Base-by-base conservation (phyloP, 495 filamentous ascomycete genomes). In the Hamigera avellanea region DNA sequence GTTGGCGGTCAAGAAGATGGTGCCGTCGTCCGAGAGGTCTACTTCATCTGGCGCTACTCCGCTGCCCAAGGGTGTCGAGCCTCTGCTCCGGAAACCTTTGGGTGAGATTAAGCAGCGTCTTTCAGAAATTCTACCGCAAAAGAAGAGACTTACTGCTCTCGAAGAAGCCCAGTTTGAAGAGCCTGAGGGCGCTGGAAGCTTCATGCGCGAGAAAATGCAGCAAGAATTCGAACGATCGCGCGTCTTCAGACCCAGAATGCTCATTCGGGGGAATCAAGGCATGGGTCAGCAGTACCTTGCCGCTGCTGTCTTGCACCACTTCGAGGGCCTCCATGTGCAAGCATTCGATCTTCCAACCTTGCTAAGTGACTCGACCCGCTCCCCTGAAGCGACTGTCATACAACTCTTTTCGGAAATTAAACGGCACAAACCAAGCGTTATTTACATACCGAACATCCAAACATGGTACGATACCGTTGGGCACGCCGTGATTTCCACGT, bases 271-370 rank as follows among this genome's bases (percentile, higher is more conserved):
- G 8, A 39, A 64, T 7, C 69, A 72, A 19, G 91, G 91, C 1
- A 95, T 96, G 89, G 91, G 91, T 1, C 91, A 98, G 61, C 75
- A 81, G 37, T 95, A 98, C 49, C 64, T 98, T 35, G 81, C 84
- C 14, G 75, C 72, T n/a, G 91, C 91, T 21, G 59, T 95, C 26
- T 58, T 96, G 30, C 80, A 94, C 54, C 75, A 93, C 40, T 79
- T 96, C 48, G 93, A 98, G 58, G 83, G 85, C 28, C 68, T 96
- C 6, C 86, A 95, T 60, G 83, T 98, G 3, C 91, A 96, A 50
- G 80, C 79, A n/a, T 89, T 98, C 54, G 91, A 95, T 58, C 68
- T 96, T 32, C 75, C 86, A 6, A 91, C 82, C 5, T 60, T 95
- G 32, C 59, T 91, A 26, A 81, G 75, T 42, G 75, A 81, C 42